phyloP scores from a whole-genome alignment of 169 alveolate species.

The Perkinsus marinus region DNA sequence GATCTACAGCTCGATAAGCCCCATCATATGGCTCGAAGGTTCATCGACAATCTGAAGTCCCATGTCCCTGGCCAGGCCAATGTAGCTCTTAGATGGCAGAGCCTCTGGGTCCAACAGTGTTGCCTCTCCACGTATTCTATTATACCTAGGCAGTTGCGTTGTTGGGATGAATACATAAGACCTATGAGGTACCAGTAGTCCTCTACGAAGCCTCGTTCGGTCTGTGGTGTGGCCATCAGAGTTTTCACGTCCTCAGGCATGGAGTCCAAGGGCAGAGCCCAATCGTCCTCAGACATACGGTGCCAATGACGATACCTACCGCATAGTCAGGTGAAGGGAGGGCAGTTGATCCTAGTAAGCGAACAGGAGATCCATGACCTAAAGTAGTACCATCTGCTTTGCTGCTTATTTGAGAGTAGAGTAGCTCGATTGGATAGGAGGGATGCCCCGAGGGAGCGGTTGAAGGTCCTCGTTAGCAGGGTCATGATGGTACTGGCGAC shows the following conservation, averaged over 20 bases:
- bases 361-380: too few relatives aligned
- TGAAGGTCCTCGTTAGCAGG: neutral
- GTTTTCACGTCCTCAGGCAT: conserved; percentile 53
- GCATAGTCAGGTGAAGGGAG: too few relatives aligned
- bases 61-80: conserved; percentile 49
- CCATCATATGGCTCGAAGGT: conserved; percentile 57
- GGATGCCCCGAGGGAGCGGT: neutral
- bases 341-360: too few relatives aligned
- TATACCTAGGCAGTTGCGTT: neutral
- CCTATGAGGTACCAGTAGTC: conserved; percentile 47
- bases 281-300: conserved; percentile 25
- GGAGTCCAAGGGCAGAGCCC: conserved; percentile 51
- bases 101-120: conserved; percentile 48
- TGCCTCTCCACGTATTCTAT: conserved; percentile 53
- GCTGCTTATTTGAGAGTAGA: neutral
- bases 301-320: neutral
- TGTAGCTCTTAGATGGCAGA: conserved; percentile 47
- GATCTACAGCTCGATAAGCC: conserved; percentile 44
- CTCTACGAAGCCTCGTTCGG: conserved; percentile 45
- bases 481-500: neutral
- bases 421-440: neutral
- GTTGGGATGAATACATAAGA: neutral
- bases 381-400: neutral
- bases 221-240: conserved; percentile 44
- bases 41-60: conserved; percentile 54